Evolutionary conservation across 2,329 filamentous ascomycete species (phyloP), one percentile per base, ranked within the genome.

Genomic region (Microcyclosporella mali): DNA sequence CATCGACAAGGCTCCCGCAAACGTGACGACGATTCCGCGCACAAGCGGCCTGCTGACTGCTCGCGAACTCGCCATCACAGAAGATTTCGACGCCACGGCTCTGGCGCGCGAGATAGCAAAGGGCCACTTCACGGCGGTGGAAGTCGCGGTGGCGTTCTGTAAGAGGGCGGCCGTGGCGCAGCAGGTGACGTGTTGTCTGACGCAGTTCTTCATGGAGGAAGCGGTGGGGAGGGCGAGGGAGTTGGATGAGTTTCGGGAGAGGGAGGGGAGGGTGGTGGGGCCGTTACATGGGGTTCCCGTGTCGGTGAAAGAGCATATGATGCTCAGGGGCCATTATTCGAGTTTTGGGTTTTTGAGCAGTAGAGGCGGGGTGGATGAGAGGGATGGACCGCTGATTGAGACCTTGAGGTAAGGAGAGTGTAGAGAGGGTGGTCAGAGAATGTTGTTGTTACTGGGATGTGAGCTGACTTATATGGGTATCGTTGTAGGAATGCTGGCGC

Each of bases 221-320:
- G 50, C 48, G 6, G 15, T 53, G 19, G 43, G 49, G 28, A 46
- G 41, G n/a, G 51, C 51, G 6, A 43, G 31, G 9, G 31, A 39
- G 15, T 25, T 53, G 21, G 51, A 53, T 29, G 45, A 47, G 3
- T 43, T 51, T 31, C 40, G 47, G 1, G 46, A 37, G 12, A 45
- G 33, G n/a, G 32, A 47, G 17, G 46, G 49, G 8, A 47, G 46
- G 29, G 38, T 44, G 11, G 30, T 51, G 8, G 44, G 51, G 18
- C 51, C 48, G 17, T 30, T 53, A 2, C 51, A 53, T 37, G 49
- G 51, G 9, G 42, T 51, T 4, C 51, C 51, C 8, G 42, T 53
- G 11, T 40, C 40, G 17, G 37, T 53, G 12, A 53, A 53, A 33
- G 46, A 53, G 35, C 46, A 49, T 11, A 49, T 53, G 44, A 28